These are phyloP conservation scores for Bolboschoenoplectus hybrid DNA, from an alignment of 202 grass and related monocot species.

Conservation along the genomic window DNA sequence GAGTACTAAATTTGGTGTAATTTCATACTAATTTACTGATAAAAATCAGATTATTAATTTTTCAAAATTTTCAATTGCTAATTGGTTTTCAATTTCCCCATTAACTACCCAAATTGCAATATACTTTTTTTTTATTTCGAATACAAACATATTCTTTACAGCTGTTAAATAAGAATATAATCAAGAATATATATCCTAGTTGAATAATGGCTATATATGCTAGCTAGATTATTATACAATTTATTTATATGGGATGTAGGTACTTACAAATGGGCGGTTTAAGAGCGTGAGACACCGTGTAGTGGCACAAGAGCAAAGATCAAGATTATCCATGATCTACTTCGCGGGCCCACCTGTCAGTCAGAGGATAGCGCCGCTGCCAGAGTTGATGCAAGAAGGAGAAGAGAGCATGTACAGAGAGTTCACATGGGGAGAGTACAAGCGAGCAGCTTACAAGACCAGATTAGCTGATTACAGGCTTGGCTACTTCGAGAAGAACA, in stretches of 20 bases:
- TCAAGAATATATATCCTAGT: background rate
- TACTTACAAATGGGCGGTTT: conserved; percentile 74
- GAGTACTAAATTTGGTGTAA: background rate
- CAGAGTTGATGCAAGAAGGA: conserved; percentile 48
- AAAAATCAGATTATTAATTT: no score
- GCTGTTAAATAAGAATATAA: no score
- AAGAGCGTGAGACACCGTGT: conserved; percentile 75
- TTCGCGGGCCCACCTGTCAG: conserved; percentile 59
- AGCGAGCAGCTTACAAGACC: conserved; percentile 50
- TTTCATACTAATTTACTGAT: background rate
- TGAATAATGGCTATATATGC: background rate
- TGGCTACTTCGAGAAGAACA: conserved; percentile 51
- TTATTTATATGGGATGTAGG: conserved; percentile 36
- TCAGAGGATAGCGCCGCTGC: conserved; percentile 56
- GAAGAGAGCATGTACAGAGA: conserved; percentile 59
- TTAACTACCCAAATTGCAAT: no score
- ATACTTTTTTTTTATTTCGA: no score
- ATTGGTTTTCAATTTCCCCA: no score
- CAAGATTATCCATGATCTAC: conserved; percentile 70
- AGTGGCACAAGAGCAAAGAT: conserved; percentile 43
- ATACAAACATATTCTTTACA: no score
- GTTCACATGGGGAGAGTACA: conserved; percentile 91
- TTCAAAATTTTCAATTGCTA: no score
- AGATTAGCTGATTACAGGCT: conserved; percentile 70
- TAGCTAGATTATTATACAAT: background rate